Evolutionary conservation across 306 rosid genomes (phyloP).

Genomic region (Glycine tomentella): DNA sequence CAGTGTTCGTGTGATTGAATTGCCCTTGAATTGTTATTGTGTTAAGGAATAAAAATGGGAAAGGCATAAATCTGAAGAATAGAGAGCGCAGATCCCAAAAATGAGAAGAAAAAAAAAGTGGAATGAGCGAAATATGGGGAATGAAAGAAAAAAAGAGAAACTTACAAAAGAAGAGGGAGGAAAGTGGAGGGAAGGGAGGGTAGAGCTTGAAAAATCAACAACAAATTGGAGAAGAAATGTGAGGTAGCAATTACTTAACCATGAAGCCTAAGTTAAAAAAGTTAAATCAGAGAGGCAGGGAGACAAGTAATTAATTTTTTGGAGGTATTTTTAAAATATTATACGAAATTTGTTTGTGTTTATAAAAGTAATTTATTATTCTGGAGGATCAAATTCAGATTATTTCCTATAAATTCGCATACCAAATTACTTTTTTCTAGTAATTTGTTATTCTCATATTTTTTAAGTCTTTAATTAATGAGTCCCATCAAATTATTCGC

Average conservation of each 20-base stretch:
- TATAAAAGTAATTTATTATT: too few relatives aligned
- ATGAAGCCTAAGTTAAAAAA: constrained; percentile 12
- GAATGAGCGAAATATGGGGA: not conserved
- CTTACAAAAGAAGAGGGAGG: constrained; percentile 26
- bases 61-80: constrained; percentile 4
- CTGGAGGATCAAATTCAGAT: too few relatives aligned
- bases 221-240: constrained; percentile 35
- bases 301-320: too few relatives aligned
- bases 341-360: too few relatives aligned
- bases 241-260: not conserved
- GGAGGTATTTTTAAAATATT: too few relatives aligned
- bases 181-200: not conserved
- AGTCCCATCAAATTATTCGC: too few relatives aligned
- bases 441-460: too few relatives aligned
- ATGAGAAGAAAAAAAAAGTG: constrained; percentile 11
- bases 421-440: too few relatives aligned
- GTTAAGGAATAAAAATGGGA: not conserved
- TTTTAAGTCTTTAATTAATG: too few relatives aligned
- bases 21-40: not conserved
- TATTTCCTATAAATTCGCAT: too few relatives aligned
- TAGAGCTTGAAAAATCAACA: constrained; percentile 37
- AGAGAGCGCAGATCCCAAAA: constrained; percentile 14
- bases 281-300: too few relatives aligned
- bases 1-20: not conserved
- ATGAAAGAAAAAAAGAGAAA: not conserved